Evolutionary conservation across 2,329 filamentous ascomycete genomes (phyloP).

Genomic region (Thielaviopsis cerberus): DNA sequence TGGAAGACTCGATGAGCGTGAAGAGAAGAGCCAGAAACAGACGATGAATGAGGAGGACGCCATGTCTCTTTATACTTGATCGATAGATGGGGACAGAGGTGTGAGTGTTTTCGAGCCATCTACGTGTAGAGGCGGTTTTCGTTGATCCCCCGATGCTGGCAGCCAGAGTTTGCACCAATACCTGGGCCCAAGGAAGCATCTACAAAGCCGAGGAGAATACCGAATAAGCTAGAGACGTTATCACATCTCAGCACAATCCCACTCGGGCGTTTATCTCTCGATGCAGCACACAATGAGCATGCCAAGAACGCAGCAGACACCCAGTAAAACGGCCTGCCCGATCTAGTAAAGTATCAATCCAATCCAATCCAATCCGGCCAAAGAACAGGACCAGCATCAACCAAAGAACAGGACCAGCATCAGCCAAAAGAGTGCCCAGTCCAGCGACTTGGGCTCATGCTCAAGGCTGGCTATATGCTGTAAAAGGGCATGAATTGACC

Average conservation of each 20-base stretch:
- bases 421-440: background rate
- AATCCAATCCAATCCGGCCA: background rate
- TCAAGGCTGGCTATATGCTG: too few species aligned
- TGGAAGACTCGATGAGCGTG: background rate
- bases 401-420: background rate
- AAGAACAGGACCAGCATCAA: background rate
- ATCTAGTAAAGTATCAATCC: background rate
- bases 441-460: too few species aligned
- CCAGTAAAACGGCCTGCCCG: background rate
- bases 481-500: background rate
- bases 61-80: background rate
- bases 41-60: background rate
- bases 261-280: background rate
- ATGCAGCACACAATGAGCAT: background rate
- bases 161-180: too few species aligned
- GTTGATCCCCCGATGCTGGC: too few species aligned
- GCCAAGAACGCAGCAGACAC: background rate
- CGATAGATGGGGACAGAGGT: background rate
- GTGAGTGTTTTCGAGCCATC: too few species aligned
- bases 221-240: too few species aligned
- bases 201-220: too few species aligned
- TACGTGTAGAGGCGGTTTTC: too few species aligned
- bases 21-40: background rate
- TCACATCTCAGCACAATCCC: background rate
- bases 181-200: too few species aligned